Evolutionary conservation across 2,329 filamentous ascomycete species (phyloP).

Genomic region (Colletotrichum orbiculare): DNA sequence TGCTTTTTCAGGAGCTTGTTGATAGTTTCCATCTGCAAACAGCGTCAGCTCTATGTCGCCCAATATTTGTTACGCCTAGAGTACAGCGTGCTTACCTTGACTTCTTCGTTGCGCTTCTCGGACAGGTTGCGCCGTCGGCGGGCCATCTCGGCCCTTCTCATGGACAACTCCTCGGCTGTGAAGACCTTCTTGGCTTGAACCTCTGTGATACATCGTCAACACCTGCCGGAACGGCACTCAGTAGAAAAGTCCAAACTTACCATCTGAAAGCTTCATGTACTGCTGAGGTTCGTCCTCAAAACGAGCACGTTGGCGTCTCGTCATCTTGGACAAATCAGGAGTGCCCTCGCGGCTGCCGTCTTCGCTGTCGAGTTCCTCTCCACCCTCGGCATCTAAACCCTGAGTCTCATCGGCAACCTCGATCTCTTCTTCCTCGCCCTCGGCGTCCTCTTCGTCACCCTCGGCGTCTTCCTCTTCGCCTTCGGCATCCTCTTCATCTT

Average conservation of each 20-base stretch:
- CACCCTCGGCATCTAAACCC: conserved; percentile 51
- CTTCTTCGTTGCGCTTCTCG: conserved; percentile 72
- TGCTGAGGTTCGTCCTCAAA: conserved; percentile 67
- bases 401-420: conserved; percentile 42
- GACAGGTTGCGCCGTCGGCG: conserved; percentile 70
- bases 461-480: conserved; percentile 55
- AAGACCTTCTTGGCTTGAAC: conserved; percentile 73
- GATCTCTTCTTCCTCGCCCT: conserved; percentile 53
- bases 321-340: conserved; percentile 69
- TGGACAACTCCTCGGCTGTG: conserved; percentile 70
- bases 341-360: conserved; percentile 61
- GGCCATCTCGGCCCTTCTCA: conserved; percentile 72
- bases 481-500: conserved; percentile 56
- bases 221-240: background rate
- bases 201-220: conserved; percentile 53
- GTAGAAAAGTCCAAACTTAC: conserved; percentile 48
- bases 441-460: conserved; percentile 52
- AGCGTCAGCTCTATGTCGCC: background rate
- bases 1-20: conserved; percentile 91
- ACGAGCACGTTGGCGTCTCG: conserved; percentile 68
- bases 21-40: conserved; percentile 83
- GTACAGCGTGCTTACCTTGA: conserved; percentile 59
- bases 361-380: conserved; percentile 57
- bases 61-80: background rate
- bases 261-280: conserved; percentile 71